phyloP scores from a whole-genome alignment of 768 basidiomycete genomes.

The Hygrocybe punicea region DNA sequence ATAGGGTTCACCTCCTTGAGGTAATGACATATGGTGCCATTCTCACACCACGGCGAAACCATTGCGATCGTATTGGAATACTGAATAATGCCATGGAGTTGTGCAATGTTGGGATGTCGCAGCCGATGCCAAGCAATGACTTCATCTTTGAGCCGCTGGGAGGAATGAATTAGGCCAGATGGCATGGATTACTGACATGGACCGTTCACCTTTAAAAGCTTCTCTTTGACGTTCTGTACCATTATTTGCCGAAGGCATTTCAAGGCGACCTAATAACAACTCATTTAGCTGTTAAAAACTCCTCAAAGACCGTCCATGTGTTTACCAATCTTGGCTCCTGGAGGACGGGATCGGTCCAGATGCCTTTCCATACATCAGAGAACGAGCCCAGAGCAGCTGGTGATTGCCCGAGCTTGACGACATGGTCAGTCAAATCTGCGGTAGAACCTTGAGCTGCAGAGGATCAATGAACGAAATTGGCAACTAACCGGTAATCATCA shows the following conservation, averaged over 20 bases:
- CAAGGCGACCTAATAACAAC: constrained; percentile 47
- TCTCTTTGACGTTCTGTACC: constrained; percentile 50
- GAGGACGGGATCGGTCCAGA: constrained; percentile 49
- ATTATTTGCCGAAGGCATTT: constrained; percentile 55
- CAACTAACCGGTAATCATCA: constrained; percentile 32
- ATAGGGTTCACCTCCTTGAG: constrained; percentile 38
- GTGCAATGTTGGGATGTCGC: constrained; percentile 53
- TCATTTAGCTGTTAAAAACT: neutral
- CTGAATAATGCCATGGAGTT: constrained; percentile 54
- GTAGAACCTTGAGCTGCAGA: neutral
- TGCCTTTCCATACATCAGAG: constrained; percentile 59
- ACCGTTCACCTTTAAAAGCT: constrained; percentile 44
- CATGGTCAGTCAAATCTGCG: constrained; percentile 54
- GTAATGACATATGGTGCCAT: constrained; percentile 54
- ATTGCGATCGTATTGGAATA: constrained; percentile 52
- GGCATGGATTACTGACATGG: neutral
- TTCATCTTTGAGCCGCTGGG: constrained; percentile 54
- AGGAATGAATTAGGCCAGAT: neutral
- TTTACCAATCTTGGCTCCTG: constrained; percentile 36
- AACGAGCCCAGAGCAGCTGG: constrained; percentile 55
- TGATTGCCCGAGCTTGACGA: constrained; percentile 44
- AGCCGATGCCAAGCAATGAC: constrained; percentile 56
- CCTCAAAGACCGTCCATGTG: neutral
- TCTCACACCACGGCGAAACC: constrained; percentile 64
- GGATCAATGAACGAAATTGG: neutral